Base-by-base conservation (phyloP, 1,284 basidiomycete genomes). In the Naganishia sp. region DNA sequence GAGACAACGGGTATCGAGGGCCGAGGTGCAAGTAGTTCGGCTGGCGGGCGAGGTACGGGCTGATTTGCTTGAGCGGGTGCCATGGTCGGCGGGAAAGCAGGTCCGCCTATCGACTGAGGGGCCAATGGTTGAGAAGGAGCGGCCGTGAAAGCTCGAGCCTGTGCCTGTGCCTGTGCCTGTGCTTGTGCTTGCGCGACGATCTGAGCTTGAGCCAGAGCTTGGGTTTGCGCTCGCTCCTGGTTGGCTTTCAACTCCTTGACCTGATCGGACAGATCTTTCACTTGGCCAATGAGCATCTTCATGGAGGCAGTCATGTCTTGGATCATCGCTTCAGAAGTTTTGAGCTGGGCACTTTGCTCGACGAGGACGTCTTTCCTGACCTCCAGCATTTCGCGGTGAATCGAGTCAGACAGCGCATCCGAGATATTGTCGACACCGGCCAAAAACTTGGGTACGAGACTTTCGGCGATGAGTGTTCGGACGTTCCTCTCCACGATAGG, bases 321-420 rank as follows among this genome's bases (percentile, higher is more conserved):
- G 17, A 61, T 61, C 58, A 61, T 61, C 49, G 58, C 58, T 25
- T 61, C 58, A 6, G 58, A 28, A 2, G 47, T 42, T 23, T 61
- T 61, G 39, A 61, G 58, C 21, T 61, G 58, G n/a, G 58, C 32
- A 18, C 47, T 61, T 10, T 66, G 55, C 32, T 53, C 56, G 41
- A 58, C 52, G 5, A 60, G 21, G 6, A 58, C 47, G 41, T 58
- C 64, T 41, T 57, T 65, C 21, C 64, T 31, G 6, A 66, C 64
- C 50, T 61, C 65, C 21, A 66, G 45, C 65, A 66, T 66, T 46
- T 66, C 65, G 32, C 60, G 65, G 25, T 66, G 65, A 21, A 66
- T 55, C 10, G 65, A 45, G 25, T 41, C 28, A n/a, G 57, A 62
- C 10, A 66, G 45, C 23, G 61, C 57, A 28, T 55, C 65, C 51